Percentiles rank a stretch among this genome's conserved stretches.
These are phyloP conservation scores for Phaseolus coccineus DNA, from an alignment of 331 rosid species.

Conservation along the genomic window DNA sequence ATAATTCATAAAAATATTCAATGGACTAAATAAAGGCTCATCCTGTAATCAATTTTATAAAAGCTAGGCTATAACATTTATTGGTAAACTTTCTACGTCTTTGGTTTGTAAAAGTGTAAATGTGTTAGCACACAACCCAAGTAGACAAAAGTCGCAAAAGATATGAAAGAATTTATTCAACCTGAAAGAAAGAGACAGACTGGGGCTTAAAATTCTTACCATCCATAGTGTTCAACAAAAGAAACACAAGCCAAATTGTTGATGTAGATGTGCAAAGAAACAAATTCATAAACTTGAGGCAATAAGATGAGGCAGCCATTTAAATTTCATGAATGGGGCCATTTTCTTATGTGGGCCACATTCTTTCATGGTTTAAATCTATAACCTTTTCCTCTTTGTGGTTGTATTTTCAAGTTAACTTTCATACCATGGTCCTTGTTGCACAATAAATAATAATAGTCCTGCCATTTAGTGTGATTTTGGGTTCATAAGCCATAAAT, in stretches of 20 bases:
- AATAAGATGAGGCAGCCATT: constrained; percentile 24
- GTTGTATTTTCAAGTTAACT: constrained; percentile 29
- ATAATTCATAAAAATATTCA: constrained; percentile 30
- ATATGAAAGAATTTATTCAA: neutral
- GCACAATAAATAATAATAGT: constrained; percentile 9
- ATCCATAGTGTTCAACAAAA: constrained; percentile 9
- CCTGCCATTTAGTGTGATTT: neutral
- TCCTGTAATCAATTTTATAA: constrained; percentile 29
- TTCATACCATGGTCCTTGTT: neutral
- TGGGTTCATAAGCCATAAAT: constrained; percentile 29
- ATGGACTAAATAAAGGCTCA: constrained; percentile 17
- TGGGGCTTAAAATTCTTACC: constrained; percentile 2
- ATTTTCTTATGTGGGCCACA: neutral
- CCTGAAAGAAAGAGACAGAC: constrained; percentile 10
- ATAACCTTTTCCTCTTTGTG: constrained; percentile 14
- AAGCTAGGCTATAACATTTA: constrained; percentile 8
- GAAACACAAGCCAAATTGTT: constrained; percentile 24
- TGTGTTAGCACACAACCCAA: constrained; percentile 16
- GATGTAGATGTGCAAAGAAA: constrained; percentile 23
- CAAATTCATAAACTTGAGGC: constrained; percentile 15
- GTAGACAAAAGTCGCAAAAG: constrained; percentile 24
- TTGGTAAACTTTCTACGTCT: constrained; percentile 3
- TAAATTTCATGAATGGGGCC: neutral
- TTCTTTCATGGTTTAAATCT: constrained; percentile 33
- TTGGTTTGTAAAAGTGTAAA: constrained; percentile 12